Conservation (phyloP, 139 green algal genomes). For the Tetratostichococcus sp. region DNA sequence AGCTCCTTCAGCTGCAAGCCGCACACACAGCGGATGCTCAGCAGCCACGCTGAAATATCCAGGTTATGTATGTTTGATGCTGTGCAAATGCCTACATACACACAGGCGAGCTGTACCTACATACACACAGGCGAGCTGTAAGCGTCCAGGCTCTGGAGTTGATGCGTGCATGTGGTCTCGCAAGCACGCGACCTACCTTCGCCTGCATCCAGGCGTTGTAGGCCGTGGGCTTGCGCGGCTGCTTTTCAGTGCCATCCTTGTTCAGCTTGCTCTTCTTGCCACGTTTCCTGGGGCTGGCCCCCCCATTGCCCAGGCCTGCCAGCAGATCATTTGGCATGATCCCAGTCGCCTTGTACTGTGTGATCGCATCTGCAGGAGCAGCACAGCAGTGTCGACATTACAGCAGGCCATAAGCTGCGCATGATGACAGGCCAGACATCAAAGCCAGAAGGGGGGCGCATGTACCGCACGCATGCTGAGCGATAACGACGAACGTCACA, state of each 20-base stretch:
- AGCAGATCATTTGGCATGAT: not conserved
- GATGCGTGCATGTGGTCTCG: too few relatives aligned
- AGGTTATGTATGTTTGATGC: too few relatives aligned
- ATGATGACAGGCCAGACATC: too few relatives aligned
- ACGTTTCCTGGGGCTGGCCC: not conserved
- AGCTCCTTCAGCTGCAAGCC: constrained; percentile 1
- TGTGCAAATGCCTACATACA: not conserved
- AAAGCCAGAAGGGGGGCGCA: too few relatives aligned
- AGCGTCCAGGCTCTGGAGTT: too few relatives aligned
- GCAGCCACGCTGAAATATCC: too few relatives aligned
- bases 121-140: too few relatives aligned
- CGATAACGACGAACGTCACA: too few relatives aligned
- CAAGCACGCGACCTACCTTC: not conserved
- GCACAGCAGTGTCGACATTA: not conserved
- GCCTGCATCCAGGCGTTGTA: not conserved
- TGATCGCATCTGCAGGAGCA: not conserved
- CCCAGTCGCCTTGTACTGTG: not conserved
- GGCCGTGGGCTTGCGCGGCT: not conserved
- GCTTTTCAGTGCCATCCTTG: not conserved
- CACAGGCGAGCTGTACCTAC: too few relatives aligned
- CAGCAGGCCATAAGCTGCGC: too few relatives aligned
- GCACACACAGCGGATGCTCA: too few relatives aligned
- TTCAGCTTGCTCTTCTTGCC: not conserved
- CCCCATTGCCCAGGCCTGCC: not conserved
- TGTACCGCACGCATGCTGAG: too few relatives aligned